phyloP scores from a whole-genome alignment of 208 protist species.

The Trypanosoma rangeli region DNA sequence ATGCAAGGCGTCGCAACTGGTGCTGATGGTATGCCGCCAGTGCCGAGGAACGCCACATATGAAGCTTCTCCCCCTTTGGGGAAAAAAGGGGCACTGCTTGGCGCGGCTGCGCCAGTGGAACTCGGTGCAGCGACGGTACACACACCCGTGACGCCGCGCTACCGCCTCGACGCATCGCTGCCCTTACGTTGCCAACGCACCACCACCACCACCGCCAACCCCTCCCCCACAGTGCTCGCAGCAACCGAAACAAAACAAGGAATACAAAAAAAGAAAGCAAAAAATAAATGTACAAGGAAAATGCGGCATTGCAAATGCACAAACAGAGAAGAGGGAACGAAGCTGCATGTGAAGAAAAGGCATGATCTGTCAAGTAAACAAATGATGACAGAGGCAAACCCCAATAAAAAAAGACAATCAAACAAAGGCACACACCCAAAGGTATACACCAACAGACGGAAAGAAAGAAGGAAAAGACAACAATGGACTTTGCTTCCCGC shows the following conservation, averaged over 20 bases:
- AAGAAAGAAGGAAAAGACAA: background rate
- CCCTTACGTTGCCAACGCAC: no score
- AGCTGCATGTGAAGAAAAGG: background rate
- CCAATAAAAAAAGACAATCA: background rate
- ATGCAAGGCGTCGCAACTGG: constrained; percentile 11
- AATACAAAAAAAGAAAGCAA: background rate
- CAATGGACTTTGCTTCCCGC: background rate
- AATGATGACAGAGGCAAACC: constrained; percentile 5
- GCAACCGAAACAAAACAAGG: background rate
- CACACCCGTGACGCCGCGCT: background rate
- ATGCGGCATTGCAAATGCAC: background rate
- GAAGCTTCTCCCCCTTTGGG: background rate
- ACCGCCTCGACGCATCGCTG: constrained; percentile 8
- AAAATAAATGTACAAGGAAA: background rate
- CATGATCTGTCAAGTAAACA: background rate
- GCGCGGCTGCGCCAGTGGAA: background rate
- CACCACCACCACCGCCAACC: no score
- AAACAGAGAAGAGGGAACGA: background rate
- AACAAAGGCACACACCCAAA: background rate
- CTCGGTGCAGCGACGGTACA: background rate
- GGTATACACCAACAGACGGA: background rate
- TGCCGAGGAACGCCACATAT: constrained; percentile 22
- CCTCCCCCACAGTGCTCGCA: background rate
- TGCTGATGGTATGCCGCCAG: constrained; percentile 18
- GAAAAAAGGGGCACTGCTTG: background rate